phyloP scores from a whole-genome alignment of 176 grass and related monocot species.

The Pharus latifolius region DNA sequence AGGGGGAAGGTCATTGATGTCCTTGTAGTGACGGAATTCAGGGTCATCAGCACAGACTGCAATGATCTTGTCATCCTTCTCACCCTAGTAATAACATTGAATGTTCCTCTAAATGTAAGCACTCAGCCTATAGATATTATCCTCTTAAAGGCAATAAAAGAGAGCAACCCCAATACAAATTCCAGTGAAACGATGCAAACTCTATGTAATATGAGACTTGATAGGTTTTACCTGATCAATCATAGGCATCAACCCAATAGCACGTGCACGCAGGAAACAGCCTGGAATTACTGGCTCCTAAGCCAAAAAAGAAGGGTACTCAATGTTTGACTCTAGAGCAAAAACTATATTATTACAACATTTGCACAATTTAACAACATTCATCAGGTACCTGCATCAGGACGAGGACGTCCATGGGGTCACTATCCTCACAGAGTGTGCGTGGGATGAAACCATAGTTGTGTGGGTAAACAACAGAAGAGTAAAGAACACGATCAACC shows the following conservation, averaged over 20 bases:
- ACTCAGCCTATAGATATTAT: not conserved
- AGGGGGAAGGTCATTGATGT: slow-evolving; percentile 82
- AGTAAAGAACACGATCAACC: slow-evolving; percentile 98
- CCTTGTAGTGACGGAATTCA: slow-evolving; percentile 78
- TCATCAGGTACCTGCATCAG: slow-evolving; percentile 76
- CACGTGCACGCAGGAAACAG: slow-evolving; percentile 86
- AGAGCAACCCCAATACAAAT: not conserved
- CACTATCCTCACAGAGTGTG: slow-evolving; percentile 84
- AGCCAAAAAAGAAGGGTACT: not conserved
- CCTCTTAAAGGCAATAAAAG: not conserved
- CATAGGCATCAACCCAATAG: slow-evolving; percentile 99
- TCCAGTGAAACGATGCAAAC: slow-evolving; percentile 11
- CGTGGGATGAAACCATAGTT: slow-evolving; percentile 98
- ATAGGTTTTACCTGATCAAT: slow-evolving; percentile 78
- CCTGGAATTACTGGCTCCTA: slow-evolving; percentile 94
- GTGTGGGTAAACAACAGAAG: slow-evolving; percentile 95
- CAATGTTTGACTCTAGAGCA: not conserved
- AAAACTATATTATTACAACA: not conserved
- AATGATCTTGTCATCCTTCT: slow-evolving; percentile 99
- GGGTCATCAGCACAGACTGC: slow-evolving; percentile 99
- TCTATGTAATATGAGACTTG: not conserved
- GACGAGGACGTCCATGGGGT: slow-evolving; percentile 86
- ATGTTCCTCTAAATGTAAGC: slow-evolving; percentile 13
- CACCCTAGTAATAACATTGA: slow-evolving; percentile 46
- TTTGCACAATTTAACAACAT: not conserved